These are phyloP conservation scores for Myrica gale DNA, from an alignment of 306 rosid genomes.

Conservation along the genomic window DNA sequence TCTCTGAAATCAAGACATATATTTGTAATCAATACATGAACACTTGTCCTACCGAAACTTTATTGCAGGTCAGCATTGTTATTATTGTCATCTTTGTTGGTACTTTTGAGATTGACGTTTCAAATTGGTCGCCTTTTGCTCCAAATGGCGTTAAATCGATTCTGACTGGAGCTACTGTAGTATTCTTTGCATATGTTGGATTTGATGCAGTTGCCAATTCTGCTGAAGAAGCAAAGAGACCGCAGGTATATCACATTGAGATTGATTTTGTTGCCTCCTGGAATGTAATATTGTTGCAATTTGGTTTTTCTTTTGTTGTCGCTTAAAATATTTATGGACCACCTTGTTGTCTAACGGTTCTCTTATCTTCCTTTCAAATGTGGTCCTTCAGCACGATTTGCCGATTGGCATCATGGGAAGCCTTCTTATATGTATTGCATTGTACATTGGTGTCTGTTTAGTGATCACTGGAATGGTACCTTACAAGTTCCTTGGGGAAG, in stretches of 20 bases:
- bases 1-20: constrained; percentile 16
- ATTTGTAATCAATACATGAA: constrained; percentile 15
- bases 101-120: constrained; percentile 84
- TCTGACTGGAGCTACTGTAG: constrained; percentile 94
- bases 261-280: constrained; percentile 27
- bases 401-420: constrained; percentile 96
- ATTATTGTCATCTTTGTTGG: constrained; percentile 70
- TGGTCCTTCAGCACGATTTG: constrained; percentile 76
- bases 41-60: constrained; percentile 24
- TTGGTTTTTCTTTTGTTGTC: constrained; percentile 17
- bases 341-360: background rate
- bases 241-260: constrained; percentile 56
- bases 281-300: background rate
- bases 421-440: constrained; percentile 68
- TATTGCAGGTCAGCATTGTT: constrained; percentile 74
- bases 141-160: constrained; percentile 70
- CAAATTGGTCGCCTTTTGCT: constrained; percentile 97
- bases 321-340: constrained; percentile 5
- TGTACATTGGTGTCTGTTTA: constrained; percentile 88
- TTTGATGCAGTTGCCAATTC: constrained; percentile 99
- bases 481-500: constrained; percentile 75
- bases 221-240: constrained; percentile 95
- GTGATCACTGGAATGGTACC: constrained; percentile 99
- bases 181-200: constrained; percentile 96
- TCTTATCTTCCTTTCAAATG: constrained; percentile 13